phyloP scores from a whole-genome alignment of 2,329 filamentous ascomycete genomes.

The Neofusicoccum parvum region DNA sequence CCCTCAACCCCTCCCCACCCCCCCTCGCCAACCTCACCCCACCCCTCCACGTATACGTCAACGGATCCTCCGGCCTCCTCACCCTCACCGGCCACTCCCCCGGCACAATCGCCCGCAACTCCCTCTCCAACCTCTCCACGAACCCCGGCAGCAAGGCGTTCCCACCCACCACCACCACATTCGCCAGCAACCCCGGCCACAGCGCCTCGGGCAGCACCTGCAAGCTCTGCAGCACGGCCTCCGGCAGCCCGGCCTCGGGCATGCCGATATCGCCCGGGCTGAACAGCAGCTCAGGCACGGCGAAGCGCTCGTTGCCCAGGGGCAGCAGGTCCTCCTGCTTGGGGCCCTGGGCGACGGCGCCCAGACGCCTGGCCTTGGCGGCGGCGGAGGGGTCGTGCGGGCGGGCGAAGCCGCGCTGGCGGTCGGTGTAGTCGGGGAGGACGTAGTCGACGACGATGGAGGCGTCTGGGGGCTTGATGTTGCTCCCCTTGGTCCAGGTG shows the following conservation, averaged over 20 bases:
- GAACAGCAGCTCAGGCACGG: conserved; percentile 87
- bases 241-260: conserved; percentile 77
- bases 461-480: conserved; percentile 54
- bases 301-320: conserved; percentile 88
- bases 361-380: conserved; percentile 53
- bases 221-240: conserved; percentile 80
- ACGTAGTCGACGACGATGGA: conserved; percentile 85
- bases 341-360: conserved; percentile 47
- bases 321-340: conserved; percentile 84
- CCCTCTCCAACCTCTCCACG: conserved; percentile 71
- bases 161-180: conserved; percentile 86
- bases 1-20: conserved; percentile 57
- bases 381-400: conserved; percentile 73
- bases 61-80: conserved; percentile 68
- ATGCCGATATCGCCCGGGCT: conserved; percentile 83
- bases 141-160: conserved; percentile 81
- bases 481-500: conserved; percentile 72
- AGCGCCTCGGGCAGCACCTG: conserved; percentile 75
- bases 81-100: conserved; percentile 35
- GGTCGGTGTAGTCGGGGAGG: conserved; percentile 73
- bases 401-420: conserved; percentile 68
- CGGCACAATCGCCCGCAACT: conserved; percentile 62
- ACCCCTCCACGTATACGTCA: conserved; percentile 82
- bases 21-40: conserved; percentile 70
- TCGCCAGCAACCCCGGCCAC: conserved; percentile 81